phyloP scores from a whole-genome alignment of 2,329 filamentous ascomycete genomes.

The Fusarium sp. region DNA sequence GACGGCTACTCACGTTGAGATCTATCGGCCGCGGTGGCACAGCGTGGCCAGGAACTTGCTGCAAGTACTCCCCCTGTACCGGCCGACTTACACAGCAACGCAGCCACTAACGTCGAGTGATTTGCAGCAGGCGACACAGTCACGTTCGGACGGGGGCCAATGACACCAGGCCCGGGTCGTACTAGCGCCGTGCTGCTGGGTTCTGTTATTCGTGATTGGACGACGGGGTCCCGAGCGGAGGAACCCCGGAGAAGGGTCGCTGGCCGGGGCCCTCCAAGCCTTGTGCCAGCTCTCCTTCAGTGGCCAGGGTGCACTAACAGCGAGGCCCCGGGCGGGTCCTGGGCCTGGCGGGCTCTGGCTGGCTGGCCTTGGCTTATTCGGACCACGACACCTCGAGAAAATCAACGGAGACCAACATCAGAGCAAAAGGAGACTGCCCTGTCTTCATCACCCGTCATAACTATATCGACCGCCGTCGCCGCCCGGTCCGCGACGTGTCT shows the following conservation, averaged over 20 bases:
- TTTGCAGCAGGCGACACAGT: conserved; percentile 43
- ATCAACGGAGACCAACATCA: conserved; percentile 54
- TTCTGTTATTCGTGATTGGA: conserved; percentile 44
- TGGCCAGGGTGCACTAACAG: conserved; percentile 43
- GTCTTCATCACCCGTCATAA: conserved; percentile 46
- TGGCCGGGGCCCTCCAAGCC: conserved; percentile 36
- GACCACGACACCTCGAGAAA: conserved; percentile 60
- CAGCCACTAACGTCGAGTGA: conserved; percentile 40
- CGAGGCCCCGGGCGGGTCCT: conserved; percentile 38
- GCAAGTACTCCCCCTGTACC: conserved; percentile 35
- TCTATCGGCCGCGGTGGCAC: conserved; percentile 19
- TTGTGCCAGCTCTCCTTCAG: conserved; percentile 36
- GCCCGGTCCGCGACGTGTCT: background rate
- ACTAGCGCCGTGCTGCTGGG: conserved; percentile 38
- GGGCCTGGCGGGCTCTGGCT: background rate
- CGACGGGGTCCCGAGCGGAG: conserved; percentile 42
- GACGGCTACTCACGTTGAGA: conserved; percentile 27
- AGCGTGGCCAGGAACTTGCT: conserved; percentile 28
- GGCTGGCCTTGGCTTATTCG: conserved; percentile 54
- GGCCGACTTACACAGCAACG: conserved; percentile 38
- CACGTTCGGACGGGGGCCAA: conserved; percentile 31
- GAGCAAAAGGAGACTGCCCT: conserved; percentile 52
- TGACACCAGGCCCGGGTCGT: conserved; percentile 36
- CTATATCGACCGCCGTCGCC: conserved; percentile 16
- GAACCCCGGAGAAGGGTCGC: conserved; percentile 51